These are phyloP conservation scores for Triadica sebifera DNA, from an alignment of 345 rosid genomes.

Conservation along the genomic window DNA sequence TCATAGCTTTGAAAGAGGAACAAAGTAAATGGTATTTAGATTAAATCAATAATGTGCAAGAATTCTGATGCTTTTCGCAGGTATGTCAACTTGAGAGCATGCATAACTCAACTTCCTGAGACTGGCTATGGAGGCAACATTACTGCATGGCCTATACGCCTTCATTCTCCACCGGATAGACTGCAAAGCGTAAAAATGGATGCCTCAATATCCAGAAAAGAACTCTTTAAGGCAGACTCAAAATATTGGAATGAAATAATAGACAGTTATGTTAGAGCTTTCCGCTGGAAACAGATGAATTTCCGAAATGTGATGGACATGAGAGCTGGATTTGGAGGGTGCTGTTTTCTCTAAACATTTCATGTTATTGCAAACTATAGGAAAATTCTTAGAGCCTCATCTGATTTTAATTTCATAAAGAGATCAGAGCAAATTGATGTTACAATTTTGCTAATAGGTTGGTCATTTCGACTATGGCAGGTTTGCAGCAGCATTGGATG, in stretches of 20 bases:
- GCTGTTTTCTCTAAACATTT: conserved; percentile 5
- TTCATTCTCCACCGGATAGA: conserved; percentile 57
- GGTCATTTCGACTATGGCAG: conserved; percentile 29
- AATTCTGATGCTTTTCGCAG: conserved; percentile 32
- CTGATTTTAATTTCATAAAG: background rate
- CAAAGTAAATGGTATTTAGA: background rate
- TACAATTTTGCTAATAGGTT: conserved; percentile 15
- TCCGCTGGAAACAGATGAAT: conserved; percentile 52
- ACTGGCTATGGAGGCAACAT: conserved; percentile 56
- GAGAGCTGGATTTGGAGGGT: conserved; percentile 81
- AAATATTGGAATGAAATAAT: conserved; percentile 48
- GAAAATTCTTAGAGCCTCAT: background rate
- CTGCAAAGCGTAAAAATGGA: conserved; percentile 62
- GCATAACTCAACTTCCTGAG: conserved; percentile 50
- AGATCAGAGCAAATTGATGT: background rate
- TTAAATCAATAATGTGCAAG: background rate
- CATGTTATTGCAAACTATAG: background rate
- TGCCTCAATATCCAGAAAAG: conserved; percentile 54
- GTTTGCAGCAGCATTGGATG: conserved; percentile 63
- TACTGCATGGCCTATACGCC: conserved; percentile 60
- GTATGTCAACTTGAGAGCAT: conserved; percentile 51
- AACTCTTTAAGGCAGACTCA: conserved; percentile 58
- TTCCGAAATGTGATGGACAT: conserved; percentile 61
- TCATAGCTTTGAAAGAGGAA: background rate
- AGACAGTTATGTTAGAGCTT: conserved; percentile 20